Evolutionary conservation across 2,329 filamentous ascomycete genomes (phyloP), one percentile per base, ranked within the genome.

Genomic region (Mollisia scopiformis): DNA sequence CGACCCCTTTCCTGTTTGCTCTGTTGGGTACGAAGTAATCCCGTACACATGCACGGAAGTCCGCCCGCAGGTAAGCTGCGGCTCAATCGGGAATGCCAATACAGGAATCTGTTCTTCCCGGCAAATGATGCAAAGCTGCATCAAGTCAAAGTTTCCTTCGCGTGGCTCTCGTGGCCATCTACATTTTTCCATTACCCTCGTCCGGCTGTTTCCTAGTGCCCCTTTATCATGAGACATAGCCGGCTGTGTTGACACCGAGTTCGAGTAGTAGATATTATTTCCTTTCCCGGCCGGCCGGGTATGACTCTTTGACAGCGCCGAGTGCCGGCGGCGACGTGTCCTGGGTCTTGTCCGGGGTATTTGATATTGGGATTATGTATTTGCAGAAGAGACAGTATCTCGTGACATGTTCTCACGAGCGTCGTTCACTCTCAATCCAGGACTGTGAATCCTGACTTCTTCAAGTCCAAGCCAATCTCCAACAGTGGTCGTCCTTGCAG

Each of bases 401-500:
- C 21, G 43, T 47, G 43, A 47, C 43, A 21, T 47, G 14, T n/a
- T 43, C 39, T 19, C 4, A 43, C 13, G 16, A 46, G 27, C 23
- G 3, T 47, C 16, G 13, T 16, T 47, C 23, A 13, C 23, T 16
- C 43, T 61, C 55, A 43, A 21, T 23, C 41, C 56, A 63, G 14
- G 13, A 67, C 1, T 33, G 35, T 61, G 49, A 71, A 71, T 6
- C 69, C 69, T 6, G 62, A 47, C 4, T 39, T 28, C 31, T 62
- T 58, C 25, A 72, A 19, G 2, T 49, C 23, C 4, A 49, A 28
- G 0, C 56, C 57, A 10, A 52, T 57, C 11, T 43, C 59, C 28
- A 73, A 33, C 25, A 71, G 41, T 3, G 71, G 70, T 28, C 63
- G 43, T 25, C 71, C 70, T 39, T 73, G 71, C 30, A 72, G 58